These are phyloP conservation scores for Melampsora americana DNA, from an alignment of 1,284 basidiomycete species.

Conservation along the genomic window DNA sequence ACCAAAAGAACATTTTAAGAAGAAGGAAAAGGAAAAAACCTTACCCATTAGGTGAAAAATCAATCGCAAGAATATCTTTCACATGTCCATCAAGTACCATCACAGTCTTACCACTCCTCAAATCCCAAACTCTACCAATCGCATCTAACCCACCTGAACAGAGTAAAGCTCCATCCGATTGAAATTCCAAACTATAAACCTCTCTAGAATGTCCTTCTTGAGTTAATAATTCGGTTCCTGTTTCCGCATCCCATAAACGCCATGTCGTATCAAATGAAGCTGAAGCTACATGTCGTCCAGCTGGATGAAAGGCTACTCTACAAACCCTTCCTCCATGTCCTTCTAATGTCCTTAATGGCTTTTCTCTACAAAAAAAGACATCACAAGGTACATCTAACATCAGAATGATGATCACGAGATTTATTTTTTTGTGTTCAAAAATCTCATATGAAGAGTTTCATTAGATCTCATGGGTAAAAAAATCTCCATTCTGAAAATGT, in stretches of 20 bases:
- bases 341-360: conserved; percentile 73
- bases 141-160: conserved; percentile 95
- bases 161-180: conserved; percentile 85
- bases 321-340: conserved; percentile 89
- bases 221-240: conserved; percentile 73
- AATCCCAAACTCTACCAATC: conserved; percentile 94
- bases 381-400: neutral
- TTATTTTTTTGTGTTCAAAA: too few species aligned
- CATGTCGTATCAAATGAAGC: conserved; percentile 98
- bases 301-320: conserved; percentile 91
- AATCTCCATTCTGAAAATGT: too few species aligned
- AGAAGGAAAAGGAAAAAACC: too few species aligned
- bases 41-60: conserved; percentile 92
- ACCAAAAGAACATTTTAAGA: too few species aligned
- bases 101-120: conserved; percentile 87
- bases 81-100: conserved; percentile 99
- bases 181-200: conserved; percentile 91
- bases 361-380: conserved; percentile 64
- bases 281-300: conserved; percentile 83
- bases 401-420: conserved; percentile 35
- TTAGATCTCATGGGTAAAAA: neutral
- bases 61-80: conserved; percentile 83
- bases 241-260: conserved; percentile 89
- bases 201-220: conserved; percentile 98
- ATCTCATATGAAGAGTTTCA: too few species aligned